Base-by-base conservation (phyloP, 2,329 filamentous ascomycete species). In the Alternaria ventricosa region DNA sequence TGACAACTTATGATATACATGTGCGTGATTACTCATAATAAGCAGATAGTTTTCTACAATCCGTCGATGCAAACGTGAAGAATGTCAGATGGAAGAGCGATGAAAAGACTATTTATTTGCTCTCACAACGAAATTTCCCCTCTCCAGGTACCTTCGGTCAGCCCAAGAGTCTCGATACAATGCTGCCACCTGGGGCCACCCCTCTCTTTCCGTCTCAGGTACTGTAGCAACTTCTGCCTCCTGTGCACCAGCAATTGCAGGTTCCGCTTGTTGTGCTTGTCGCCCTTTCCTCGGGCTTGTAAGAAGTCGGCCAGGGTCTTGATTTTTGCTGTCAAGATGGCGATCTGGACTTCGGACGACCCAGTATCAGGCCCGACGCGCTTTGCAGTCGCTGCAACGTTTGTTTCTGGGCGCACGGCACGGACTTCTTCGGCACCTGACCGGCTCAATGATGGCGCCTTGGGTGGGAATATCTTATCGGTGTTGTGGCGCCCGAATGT, bases 271-370 rank as follows among this genome's bases (percentile, higher is more conserved):
- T 97, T 97, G 79, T 93, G 88, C 84, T 96, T 97, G 78, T 99
- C 96, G 78, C 91, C 93, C 79, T 91, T 88, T 6, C 91, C 92
- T 71, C 89, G 87, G 45, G 84, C 85, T 75, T 91, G 86, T 55
- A 97, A 81, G 69, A 90, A 89, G 70, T 91, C 86, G 15, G 92
- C 90, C 54, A 99, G 80, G 23, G 91, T 89, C 67, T 93, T 87
- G 78, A 99, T 99, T 86, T 97, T 98, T 61, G 93, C 88, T 4
- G 96, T 99, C 78, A 99, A 81, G 72, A 99, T 96, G 49, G 94
- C 94, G 70, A 96, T 93, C 84, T 99, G 96, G n/a, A 99, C 96
- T 82, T 99, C 96, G 7, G 93, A 93, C 73, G 93, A 97, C 36
- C 96, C 96, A 1, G 95, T 99, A 78, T 99, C 96, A 6, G 91